Percentiles rank a stretch among this genome's conserved stretches.
Conservation (phyloP, 768 basidiomycete species). For the Suillus alpinus region DNA sequence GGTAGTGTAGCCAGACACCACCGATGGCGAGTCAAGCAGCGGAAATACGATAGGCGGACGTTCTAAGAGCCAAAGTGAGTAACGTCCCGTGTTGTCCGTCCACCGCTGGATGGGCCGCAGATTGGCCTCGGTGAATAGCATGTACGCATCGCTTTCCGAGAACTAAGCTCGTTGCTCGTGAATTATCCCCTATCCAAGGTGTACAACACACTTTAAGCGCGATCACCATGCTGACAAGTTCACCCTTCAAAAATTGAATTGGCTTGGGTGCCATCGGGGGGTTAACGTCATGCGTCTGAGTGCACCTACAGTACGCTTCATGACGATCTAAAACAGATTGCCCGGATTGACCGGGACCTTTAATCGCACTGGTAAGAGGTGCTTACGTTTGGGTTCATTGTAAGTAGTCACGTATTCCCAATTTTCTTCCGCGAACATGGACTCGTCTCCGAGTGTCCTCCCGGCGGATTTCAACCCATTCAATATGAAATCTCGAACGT, state of each 20-base stretch:
- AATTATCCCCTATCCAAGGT: not conserved
- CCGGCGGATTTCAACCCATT: slow-evolving; percentile 78
- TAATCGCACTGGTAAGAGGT: not conserved
- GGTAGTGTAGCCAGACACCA: slow-evolving; percentile 13
- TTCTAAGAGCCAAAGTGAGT: slow-evolving; percentile 90
- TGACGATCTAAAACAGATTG: slow-evolving; percentile 61
- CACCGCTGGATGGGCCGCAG: slow-evolving; percentile 86
- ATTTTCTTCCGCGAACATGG: slow-evolving; percentile 58
- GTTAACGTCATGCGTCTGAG: slow-evolving; percentile 51
- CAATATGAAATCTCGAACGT: slow-evolving; percentile 78
- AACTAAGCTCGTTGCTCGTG: slow-evolving; percentile 48
- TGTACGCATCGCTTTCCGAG: slow-evolving; percentile 65
- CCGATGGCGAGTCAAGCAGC: slow-evolving; percentile 42
- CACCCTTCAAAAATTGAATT: slow-evolving; percentile 61
- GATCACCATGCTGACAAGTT: slow-evolving; percentile 82
- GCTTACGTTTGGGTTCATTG: slow-evolving; percentile 54
- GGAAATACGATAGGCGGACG: slow-evolving; percentile 81
- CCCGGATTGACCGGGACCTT: not conserved
- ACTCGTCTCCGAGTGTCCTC: slow-evolving; percentile 61
- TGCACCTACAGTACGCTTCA: slow-evolving; percentile 80
- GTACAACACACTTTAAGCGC: slow-evolving; percentile 69
- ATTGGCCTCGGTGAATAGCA: slow-evolving; percentile 69
- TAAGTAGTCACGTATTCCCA: slow-evolving; percentile 72
- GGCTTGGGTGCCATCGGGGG: slow-evolving; percentile 44
- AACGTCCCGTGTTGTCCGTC: slow-evolving; percentile 68